A percentile compares a stretch with the other conserved stretches of the same genome.
Evolutionary conservation across 306 rosid species (phyloP).

Genomic region (Acacia melanoxylon): DNA sequence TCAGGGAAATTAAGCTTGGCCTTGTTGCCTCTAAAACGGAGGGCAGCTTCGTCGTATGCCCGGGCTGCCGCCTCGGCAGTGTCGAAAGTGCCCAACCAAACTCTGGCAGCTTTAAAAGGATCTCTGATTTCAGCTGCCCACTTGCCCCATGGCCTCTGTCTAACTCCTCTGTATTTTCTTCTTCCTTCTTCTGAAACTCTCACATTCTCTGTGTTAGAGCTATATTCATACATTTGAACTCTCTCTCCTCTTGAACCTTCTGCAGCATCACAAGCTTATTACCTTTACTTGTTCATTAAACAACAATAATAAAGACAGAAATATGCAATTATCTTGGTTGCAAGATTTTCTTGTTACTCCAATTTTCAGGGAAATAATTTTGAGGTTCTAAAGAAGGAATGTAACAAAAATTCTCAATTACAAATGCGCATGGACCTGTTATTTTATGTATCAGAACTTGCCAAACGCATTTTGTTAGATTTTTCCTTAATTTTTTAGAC

Average conservation of each 20-base stretch:
- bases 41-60: conserved; percentile 72
- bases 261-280: neutral
- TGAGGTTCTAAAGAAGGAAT: too few relatives aligned
- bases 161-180: conserved; percentile 67
- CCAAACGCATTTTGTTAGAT: too few relatives aligned
- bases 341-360: neutral
- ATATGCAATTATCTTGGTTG: neutral
- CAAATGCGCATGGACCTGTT: too few relatives aligned
- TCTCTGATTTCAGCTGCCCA: conserved; percentile 80
- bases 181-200: conserved; percentile 28
- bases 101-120: conserved; percentile 66
- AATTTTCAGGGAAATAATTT: too few relatives aligned
- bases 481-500: too few relatives aligned
- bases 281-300: neutral
- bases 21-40: conserved; percentile 63
- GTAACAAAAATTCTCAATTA: too few relatives aligned
- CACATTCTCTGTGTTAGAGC: conserved; percentile 4
- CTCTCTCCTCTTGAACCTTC: conserved; percentile 30
- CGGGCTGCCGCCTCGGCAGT: conserved; percentile 63
- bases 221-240: conserved; percentile 48
- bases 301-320: neutral
- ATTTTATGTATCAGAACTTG: too few relatives aligned
- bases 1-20: conserved; percentile 77
- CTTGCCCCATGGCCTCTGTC: conserved; percentile 79
- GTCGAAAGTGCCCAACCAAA: conserved; percentile 69